Evolutionary conservation across 73 alveolate genomes (phyloP).

Genomic region (Symbiodinium pilosum): DNA sequence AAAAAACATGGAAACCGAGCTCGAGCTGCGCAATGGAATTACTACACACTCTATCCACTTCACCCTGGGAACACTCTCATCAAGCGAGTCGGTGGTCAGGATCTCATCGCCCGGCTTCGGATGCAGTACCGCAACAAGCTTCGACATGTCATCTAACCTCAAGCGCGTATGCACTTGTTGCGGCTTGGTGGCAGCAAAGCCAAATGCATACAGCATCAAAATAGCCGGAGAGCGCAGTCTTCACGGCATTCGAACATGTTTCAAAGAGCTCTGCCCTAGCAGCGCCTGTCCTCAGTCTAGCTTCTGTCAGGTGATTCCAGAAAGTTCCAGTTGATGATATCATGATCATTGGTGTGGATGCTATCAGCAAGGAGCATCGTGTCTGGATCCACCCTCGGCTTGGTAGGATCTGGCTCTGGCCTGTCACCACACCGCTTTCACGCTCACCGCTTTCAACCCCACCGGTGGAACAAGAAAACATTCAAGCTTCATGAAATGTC

Average conservation of each 20-base stretch:
- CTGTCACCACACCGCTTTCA: neutral
- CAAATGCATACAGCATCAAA: neutral
- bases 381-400: conserved; percentile 73
- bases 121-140: conserved; percentile 35
- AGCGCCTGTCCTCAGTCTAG: conserved; percentile 1
- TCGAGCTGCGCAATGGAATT: neutral
- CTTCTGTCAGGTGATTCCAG: neutral
- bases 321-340: neutral
- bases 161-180: no score
- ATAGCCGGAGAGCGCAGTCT: conserved; percentile 19
- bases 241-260: conserved; percentile 28
- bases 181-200: no score
- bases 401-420: conserved; percentile 91
- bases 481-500: no score
- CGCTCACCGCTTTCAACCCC: no score
- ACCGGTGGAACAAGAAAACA: no score
- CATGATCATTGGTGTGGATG: neutral
- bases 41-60: neutral
- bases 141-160: conserved; percentile 83
- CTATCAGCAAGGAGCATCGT: neutral
- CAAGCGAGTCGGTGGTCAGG: conserved; percentile 60
- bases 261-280: conserved; percentile 52
- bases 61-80: conserved; percentile 36
- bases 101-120: conserved; percentile 52
- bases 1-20: neutral